A percentile compares a stretch with the other conserved stretches of the same genome.
These are phyloP conservation scores for Lactifluus subvellereus DNA, from an alignment of 768 basidiomycete species.

Conservation along the genomic window DNA sequence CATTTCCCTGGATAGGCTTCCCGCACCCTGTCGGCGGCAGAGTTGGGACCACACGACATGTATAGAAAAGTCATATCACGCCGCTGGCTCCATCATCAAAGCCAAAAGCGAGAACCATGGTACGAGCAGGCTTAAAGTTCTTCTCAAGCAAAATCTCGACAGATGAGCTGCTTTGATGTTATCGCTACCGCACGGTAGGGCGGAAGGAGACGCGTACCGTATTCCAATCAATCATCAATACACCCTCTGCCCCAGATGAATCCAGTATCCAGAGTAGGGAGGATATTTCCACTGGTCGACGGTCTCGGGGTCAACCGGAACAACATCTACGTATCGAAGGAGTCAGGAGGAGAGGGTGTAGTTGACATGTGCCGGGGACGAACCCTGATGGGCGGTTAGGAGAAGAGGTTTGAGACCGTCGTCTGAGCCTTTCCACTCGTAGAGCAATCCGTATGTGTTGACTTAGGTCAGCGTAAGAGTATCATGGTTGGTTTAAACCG, in stretches of 20 bases:
- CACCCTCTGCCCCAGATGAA: slow-evolving; percentile 34
- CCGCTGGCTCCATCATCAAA: slow-evolving; percentile 41
- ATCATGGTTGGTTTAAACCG: slow-evolving; percentile 36
- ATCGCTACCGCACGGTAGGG: neutral
- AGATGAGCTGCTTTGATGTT: slow-evolving; percentile 27
- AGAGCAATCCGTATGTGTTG: slow-evolving; percentile 58
- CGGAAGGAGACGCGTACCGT: slow-evolving; percentile 24
- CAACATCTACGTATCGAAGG: slow-evolving; percentile 46
- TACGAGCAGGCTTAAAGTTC: slow-evolving; percentile 36
- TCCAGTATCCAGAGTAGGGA: slow-evolving; percentile 54
- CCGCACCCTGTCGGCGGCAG: slow-evolving; percentile 46
- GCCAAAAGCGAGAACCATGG: slow-evolving; percentile 31
- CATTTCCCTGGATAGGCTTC: slow-evolving; percentile 42
- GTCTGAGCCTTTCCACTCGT: slow-evolving; percentile 52
- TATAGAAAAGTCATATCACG: neutral
- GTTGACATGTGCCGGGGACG: slow-evolving; percentile 25
- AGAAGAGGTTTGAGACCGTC: slow-evolving; percentile 48
- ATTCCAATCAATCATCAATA: slow-evolving; percentile 34
- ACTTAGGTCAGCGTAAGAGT: slow-evolving; percentile 48
- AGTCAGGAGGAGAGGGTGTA: neutral
- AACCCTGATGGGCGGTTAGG: slow-evolving; percentile 48
- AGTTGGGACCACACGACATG: neutral
- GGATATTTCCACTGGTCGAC: slow-evolving; percentile 55
- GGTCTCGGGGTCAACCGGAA: slow-evolving; percentile 56
- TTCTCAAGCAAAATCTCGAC: slow-evolving; percentile 37